phyloP scores from a whole-genome alignment of 2,329 filamentous ascomycete species.

The Venturia carpophila region DNA sequence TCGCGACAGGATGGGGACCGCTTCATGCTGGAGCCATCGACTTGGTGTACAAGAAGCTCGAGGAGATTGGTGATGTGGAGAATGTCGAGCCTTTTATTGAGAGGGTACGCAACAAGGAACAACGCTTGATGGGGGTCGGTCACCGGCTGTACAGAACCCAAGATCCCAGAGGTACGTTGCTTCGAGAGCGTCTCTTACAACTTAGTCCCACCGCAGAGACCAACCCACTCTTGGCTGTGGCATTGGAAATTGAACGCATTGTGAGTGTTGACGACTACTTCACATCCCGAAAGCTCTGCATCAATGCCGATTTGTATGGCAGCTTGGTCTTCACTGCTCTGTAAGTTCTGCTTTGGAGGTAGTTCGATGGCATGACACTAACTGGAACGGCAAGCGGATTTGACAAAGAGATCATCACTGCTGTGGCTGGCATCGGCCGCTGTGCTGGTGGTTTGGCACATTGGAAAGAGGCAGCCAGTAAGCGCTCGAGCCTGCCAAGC shows the following conservation, averaged over 20 bases:
- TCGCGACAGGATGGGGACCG: conserved; percentile 48
- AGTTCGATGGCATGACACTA: neutral
- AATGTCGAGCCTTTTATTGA: conserved; percentile 46
- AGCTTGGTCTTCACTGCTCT: conserved; percentile 38
- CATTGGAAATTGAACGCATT: conserved; percentile 33
- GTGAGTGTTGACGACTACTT: conserved; percentile 35
- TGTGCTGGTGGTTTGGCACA: conserved; percentile 7
- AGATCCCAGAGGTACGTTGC: conserved; percentile 46
- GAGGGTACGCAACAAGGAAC: conserved; percentile 44
- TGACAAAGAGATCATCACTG: neutral
- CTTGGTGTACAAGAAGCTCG: conserved; percentile 48
- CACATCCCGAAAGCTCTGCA: conserved; percentile 31
- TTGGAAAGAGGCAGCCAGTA: conserved; percentile 10
- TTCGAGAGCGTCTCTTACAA: conserved; percentile 42
- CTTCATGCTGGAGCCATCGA: conserved; percentile 55
- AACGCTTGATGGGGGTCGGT: conserved; percentile 49
- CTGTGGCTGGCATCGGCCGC: neutral
- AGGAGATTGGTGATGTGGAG: conserved; percentile 43
- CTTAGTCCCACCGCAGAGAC: conserved; percentile 21
- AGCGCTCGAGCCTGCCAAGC: neutral
- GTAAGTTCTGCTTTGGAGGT: conserved; percentile 23
- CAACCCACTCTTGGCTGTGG: conserved; percentile 33
- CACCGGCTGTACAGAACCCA: conserved; percentile 49
- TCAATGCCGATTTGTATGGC: conserved; percentile 41
- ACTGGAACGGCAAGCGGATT: neutral